Conservation (phyloP, 2,329 filamentous ascomycete genomes). For the Hirsutella rhossiliensis region DNA sequence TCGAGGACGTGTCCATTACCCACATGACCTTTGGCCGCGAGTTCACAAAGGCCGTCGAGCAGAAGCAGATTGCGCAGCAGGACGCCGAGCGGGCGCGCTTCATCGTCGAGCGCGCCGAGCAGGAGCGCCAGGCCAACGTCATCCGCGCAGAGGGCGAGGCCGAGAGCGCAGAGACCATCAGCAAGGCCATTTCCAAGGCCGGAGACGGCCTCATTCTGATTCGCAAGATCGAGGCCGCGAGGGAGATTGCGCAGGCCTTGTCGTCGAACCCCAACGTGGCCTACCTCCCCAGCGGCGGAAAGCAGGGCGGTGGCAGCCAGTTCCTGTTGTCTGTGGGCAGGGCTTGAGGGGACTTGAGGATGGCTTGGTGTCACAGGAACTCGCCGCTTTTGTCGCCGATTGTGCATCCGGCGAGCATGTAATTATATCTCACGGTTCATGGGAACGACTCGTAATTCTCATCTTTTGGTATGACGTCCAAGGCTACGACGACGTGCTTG, state of each 20-base stretch:
- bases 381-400: conserved; percentile 19
- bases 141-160: conserved; percentile 97
- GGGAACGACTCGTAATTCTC: neutral
- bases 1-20: conserved; percentile 97
- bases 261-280: conserved; percentile 89
- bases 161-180: conserved; percentile 91
- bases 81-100: conserved; percentile 95
- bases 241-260: conserved; percentile 87
- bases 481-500: too few species aligned
- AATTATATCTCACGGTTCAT: conserved; percentile 17
- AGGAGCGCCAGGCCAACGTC: conserved; percentile 96
- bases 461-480: neutral
- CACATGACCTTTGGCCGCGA: conserved; percentile 99
- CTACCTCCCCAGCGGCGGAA: conserved; percentile 72
- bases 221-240: conserved; percentile 90
- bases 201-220: conserved; percentile 94
- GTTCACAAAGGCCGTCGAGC: conserved; percentile 96
- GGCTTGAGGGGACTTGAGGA: conserved; percentile 15
- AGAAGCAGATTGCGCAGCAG: conserved; percentile 99
- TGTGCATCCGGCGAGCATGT: conserved; percentile 18
- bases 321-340: conserved; percentile 41
- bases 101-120: conserved; percentile 97
- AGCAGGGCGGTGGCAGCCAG: conserved; percentile 43
- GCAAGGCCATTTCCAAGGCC: conserved; percentile 81
- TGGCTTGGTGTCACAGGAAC: conserved; percentile 10